Percentiles rank a stretch among this genome's conserved stretches.
Conservation (phyloP, 768 basidiomycete genomes). For the Tubosaeta sp. region DNA sequence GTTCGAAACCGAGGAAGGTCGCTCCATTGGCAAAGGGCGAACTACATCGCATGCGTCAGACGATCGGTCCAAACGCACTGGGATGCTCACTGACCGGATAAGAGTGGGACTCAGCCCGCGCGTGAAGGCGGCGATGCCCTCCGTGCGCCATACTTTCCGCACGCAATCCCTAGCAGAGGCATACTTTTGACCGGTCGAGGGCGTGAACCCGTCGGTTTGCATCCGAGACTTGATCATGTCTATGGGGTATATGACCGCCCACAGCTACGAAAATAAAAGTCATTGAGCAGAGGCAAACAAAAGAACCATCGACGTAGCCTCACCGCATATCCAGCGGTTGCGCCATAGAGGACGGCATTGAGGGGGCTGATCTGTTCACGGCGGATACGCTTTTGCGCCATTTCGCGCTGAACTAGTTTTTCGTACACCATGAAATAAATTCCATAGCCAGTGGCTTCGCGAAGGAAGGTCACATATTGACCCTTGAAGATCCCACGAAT, state of each 20-base stretch:
- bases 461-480: conserved; percentile 80
- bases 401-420: conserved; percentile 83
- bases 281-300: conserved; percentile 6
- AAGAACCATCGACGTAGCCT: conserved; percentile 29
- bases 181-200: conserved; percentile 77
- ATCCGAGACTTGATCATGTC: conserved; percentile 96
- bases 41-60: conserved; percentile 37
- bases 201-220: conserved; percentile 88
- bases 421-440: conserved; percentile 92
- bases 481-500: conserved; percentile 89
- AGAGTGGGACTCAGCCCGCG: conserved; percentile 90
- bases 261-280: conserved; percentile 46
- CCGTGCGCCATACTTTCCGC: conserved; percentile 74
- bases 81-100: conserved; percentile 60
- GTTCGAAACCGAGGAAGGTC: conserved; percentile 94
- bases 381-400: conserved; percentile 61
- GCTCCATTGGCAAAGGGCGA: conserved; percentile 97
- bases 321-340: conserved; percentile 88
- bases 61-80: conserved; percentile 1
- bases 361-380: conserved; percentile 75
- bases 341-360: conserved; percentile 84
- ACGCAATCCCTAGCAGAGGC: conserved; percentile 78
- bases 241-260: conserved; percentile 92
- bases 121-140: conserved; percentile 83
- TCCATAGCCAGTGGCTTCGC: conserved; percentile 80